Percentiles rank a stretch among this genome's conserved stretches.
Conservation (phyloP, 1,284 basidiomycete species). For the Ceratobasidium theobromae region DNA sequence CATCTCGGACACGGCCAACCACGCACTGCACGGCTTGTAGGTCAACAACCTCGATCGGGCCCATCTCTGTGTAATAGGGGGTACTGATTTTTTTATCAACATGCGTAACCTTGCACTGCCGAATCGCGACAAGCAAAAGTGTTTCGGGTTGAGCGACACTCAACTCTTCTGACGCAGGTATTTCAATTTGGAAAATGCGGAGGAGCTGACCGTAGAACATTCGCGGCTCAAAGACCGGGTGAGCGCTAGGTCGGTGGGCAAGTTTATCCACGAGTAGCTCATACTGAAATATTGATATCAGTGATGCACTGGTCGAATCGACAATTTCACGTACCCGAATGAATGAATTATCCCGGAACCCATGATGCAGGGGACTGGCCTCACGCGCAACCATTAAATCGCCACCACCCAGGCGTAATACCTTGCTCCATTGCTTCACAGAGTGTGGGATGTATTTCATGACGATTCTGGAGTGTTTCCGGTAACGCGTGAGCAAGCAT, state of each 20-base stretch:
- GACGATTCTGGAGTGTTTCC: neutral
- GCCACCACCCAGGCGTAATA: slow-evolving; percentile 42
- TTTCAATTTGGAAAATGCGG: slow-evolving; percentile 29
- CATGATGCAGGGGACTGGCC: slow-evolving; percentile 34
- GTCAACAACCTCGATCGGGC: neutral
- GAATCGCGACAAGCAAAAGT: neutral
- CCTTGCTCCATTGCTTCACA: slow-evolving; percentile 40
- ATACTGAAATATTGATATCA: slow-evolving; percentile 38
- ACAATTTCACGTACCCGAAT: slow-evolving; percentile 41
- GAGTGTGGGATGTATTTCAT: neutral
- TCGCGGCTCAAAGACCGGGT: slow-evolving; percentile 23
- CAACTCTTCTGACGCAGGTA: neutral
- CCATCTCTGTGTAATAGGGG: neutral
- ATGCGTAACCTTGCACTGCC: neutral
- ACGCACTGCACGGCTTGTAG: neutral
- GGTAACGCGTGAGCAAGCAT: slow-evolving; percentile 26
- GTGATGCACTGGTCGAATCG: neutral
- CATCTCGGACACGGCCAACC: neutral
- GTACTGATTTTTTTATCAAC: neutral
- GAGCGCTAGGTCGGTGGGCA: slow-evolving; percentile 21
- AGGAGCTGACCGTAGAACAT: slow-evolving; percentile 39
- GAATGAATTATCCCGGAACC: slow-evolving; percentile 42
- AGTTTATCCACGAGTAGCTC: slow-evolving; percentile 40
- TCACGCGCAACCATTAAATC: slow-evolving; percentile 42
- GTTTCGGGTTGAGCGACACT: neutral